These are phyloP conservation scores for Spongospora subterranea DNA, from an alignment of 208 protist genomes.

Conservation along the genomic window DNA sequence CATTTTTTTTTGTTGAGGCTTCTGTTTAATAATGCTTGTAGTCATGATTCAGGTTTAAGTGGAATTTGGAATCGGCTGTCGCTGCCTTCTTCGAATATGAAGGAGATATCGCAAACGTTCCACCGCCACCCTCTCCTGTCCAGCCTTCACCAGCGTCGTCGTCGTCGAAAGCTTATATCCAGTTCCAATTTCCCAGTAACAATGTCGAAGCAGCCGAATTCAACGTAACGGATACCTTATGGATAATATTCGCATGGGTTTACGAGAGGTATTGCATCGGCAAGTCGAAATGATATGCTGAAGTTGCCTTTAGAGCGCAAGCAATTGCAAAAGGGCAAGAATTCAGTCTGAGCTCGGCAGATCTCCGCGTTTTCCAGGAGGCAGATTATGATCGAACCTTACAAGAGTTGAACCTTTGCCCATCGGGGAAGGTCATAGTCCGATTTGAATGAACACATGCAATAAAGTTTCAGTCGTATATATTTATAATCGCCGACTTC, in stretches of 20 bases:
- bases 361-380: not conserved
- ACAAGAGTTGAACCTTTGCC: not conserved
- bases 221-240: slow-evolving; percentile 10
- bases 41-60: not conserved
- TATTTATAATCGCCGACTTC: too few relatives aligned
- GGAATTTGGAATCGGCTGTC: slow-evolving; percentile 1
- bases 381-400: slow-evolving; percentile 37
- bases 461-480: too few relatives aligned
- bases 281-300: not conserved
- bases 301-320: not conserved
- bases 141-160: slow-evolving; percentile 33
- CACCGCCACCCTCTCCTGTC: not conserved
- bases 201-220: not conserved
- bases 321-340: not conserved
- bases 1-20: not conserved
- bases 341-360: not conserved
- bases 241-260: slow-evolving; percentile 45
- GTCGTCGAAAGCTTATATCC: not conserved
- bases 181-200: slow-evolving; percentile 16
- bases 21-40: not conserved
- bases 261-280: not conserved
- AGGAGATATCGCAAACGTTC: not conserved
- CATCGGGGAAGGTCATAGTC: not conserved
- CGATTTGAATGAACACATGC: not conserved
- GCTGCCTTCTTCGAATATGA: slow-evolving; percentile 52